These are phyloP conservation scores for Hanseniaspora taiwanica DNA, from an alignment of 805 yeast species.

Conservation along the genomic window DNA sequence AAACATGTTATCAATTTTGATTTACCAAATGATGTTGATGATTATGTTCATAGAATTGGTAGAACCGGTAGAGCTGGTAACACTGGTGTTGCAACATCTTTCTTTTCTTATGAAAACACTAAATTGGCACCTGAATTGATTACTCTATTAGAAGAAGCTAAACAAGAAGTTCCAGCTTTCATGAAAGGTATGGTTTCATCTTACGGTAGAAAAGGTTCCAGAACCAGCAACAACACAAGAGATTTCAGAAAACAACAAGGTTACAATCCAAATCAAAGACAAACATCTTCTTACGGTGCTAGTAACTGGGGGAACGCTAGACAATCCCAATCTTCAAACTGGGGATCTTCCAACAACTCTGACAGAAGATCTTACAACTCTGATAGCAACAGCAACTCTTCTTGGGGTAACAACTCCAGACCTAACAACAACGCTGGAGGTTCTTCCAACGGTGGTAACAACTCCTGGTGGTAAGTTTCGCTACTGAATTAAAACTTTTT, in stretches of 20 bases:
- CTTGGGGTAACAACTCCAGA: slow-evolving; percentile 6
- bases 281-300: slow-evolving; percentile 8
- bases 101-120: slow-evolving; percentile 90
- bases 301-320: slow-evolving; percentile 39
- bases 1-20: slow-evolving; percentile 96
- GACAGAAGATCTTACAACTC: slow-evolving; percentile 13
- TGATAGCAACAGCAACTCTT: slow-evolving; percentile 19
- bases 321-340: slow-evolving; percentile 17
- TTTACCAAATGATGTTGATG: slow-evolving; percentile 93
- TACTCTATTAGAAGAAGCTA: slow-evolving; percentile 84
- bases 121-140: slow-evolving; percentile 79
- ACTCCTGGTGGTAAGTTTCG: slow-evolving; percentile 6
- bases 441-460: slow-evolving; percentile 1
- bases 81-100: slow-evolving; percentile 96
- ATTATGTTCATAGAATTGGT: slow-evolving; percentile 98
- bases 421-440: background rate
- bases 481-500: background rate
- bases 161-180: slow-evolving; percentile 94
- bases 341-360: slow-evolving; percentile 8
- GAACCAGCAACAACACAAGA: slow-evolving; percentile 36
- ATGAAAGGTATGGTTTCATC: slow-evolving; percentile 72
- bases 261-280: slow-evolving; percentile 1
- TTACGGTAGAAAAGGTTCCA: slow-evolving; percentile 43
- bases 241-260: slow-evolving; percentile 37
- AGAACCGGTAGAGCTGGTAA: slow-evolving; percentile 99